Evolutionary conservation across 2,329 filamentous ascomycete genomes (phyloP).

Genomic region (Tolypocladium ovalisporum): DNA sequence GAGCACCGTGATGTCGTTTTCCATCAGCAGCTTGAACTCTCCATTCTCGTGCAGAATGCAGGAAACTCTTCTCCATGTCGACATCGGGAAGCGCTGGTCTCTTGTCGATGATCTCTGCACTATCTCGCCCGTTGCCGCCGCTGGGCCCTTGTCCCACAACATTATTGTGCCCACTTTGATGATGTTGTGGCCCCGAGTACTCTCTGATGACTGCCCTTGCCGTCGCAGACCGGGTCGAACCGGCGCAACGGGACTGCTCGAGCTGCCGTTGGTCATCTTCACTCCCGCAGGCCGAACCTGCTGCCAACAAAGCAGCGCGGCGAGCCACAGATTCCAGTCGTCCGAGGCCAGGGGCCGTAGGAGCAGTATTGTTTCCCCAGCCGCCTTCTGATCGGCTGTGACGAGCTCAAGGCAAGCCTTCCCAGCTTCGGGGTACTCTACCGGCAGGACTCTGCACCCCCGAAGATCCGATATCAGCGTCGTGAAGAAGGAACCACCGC

Average conservation of each 20-base stretch:
- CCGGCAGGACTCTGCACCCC: constrained; percentile 57
- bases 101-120: constrained; percentile 46
- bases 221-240: constrained; percentile 32
- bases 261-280: constrained; percentile 36
- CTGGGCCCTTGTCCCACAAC: constrained; percentile 73
- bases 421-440: constrained; percentile 32
- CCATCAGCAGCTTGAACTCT: constrained; percentile 81
- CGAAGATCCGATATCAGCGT: constrained; percentile 63
- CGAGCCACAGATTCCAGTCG: constrained; percentile 71
- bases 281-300: constrained; percentile 53
- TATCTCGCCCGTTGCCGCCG: constrained; percentile 43
- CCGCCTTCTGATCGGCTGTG: constrained; percentile 43
- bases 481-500: constrained; percentile 49
- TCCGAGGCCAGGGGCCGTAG: constrained; percentile 52
- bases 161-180: constrained; percentile 93
- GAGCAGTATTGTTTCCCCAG: constrained; percentile 29
- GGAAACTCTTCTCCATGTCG: constrained; percentile 76
- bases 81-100: constrained; percentile 40
- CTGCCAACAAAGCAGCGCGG: constrained; percentile 72
- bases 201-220: constrained; percentile 23
- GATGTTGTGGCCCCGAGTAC: constrained; percentile 46
- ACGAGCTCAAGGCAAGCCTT: constrained; percentile 43
- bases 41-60: constrained; percentile 93
- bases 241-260: constrained; percentile 19
- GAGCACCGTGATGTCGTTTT: constrained; percentile 70